A percentile compares a stretch with the other conserved stretches of the same genome.
Evolutionary conservation across 1,284 basidiomycete species (phyloP).

Genomic region (Melanopsichium pennsylvanicum): DNA sequence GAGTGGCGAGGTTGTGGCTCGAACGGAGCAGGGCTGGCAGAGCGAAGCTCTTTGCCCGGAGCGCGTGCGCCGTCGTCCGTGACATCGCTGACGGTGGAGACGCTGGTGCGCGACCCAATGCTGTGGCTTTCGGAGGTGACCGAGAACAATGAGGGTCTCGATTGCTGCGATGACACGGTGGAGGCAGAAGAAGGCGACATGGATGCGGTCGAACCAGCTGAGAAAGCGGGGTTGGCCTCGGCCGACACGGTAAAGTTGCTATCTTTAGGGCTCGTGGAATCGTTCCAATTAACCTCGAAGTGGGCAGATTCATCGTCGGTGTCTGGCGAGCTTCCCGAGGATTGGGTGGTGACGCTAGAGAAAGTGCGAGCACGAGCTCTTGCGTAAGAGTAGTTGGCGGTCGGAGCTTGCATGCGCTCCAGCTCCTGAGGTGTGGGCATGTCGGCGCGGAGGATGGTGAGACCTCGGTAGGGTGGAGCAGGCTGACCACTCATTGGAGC

Average conservation of each 20-base stretch:
- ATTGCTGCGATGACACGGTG: conserved; percentile 37
- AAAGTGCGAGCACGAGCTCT: conserved; percentile 36
- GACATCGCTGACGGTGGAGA: conserved; percentile 34
- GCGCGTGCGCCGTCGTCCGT: conserved; percentile 18
- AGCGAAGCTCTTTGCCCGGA: conserved; percentile 3
- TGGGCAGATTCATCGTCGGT: conserved; percentile 29
- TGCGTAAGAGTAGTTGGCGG: conserved; percentile 13
- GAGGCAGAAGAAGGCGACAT: conserved; percentile 45
- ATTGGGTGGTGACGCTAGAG: conserved; percentile 48
- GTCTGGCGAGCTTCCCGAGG: conserved; percentile 35
- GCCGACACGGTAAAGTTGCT: conserved; percentile 1
- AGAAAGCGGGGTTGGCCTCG: background rate
- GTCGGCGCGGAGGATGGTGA: conserved; percentile 62
- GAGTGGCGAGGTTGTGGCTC: conserved; percentile 52
- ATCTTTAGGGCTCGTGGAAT: conserved; percentile 1
- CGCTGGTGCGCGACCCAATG: conserved; percentile 35
- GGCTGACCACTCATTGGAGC: conserved; percentile 47
- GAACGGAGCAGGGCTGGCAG: background rate
- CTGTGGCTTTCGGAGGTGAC: conserved; percentile 29
- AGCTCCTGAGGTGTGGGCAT: conserved; percentile 52
- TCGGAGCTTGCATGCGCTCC: conserved; percentile 22
- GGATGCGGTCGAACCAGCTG: conserved; percentile 13
- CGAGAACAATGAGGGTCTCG: conserved; percentile 51
- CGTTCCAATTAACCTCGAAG: conserved; percentile 31
- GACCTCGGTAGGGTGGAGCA: conserved; percentile 58